Evolutionary conservation across 805 yeast genomes (phyloP).

Genomic region (Candida insectorum): DNA sequence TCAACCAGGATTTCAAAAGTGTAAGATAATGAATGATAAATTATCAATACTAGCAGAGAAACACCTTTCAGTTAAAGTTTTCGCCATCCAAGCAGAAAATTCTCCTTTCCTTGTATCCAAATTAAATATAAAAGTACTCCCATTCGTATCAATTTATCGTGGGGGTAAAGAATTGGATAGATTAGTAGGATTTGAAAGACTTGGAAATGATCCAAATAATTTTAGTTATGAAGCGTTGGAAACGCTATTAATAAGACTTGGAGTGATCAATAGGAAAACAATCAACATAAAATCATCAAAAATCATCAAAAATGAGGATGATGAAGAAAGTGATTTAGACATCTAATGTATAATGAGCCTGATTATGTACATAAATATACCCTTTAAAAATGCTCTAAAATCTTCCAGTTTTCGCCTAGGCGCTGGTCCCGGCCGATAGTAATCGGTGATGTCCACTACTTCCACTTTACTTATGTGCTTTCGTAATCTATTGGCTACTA

Average conservation of each 20-base stretch:
- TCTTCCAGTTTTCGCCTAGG: too few species aligned
- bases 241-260: slow-evolving; percentile 14
- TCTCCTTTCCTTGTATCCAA: slow-evolving; percentile 73
- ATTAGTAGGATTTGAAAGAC: slow-evolving; percentile 65
- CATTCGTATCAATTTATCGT: slow-evolving; percentile 61
- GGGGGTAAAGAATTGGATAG: slow-evolving; percentile 58
- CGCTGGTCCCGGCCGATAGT: too few species aligned
- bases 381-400: neutral
- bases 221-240: slow-evolving; percentile 52
- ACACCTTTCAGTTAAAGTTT: slow-evolving; percentile 54
- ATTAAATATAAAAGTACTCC: slow-evolving; percentile 63
- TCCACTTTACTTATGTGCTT: neutral
- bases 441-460: neutral
- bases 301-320: slow-evolving; percentile 2
- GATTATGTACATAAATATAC: too few species aligned
- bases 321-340: slow-evolving; percentile 13
- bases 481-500: slow-evolving; percentile 3
- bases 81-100: slow-evolving; percentile 54
- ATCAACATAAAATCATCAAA: slow-evolving; percentile 8
- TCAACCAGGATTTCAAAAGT: slow-evolving; percentile 57
- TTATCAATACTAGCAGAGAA: slow-evolving; percentile 46
- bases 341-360: too few species aligned
- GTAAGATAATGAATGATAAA: slow-evolving; percentile 54
- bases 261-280: slow-evolving; percentile 16
- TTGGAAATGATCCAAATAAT: slow-evolving; percentile 45